Evolutionary conservation across 1,284 basidiomycete genomes (phyloP).

Genomic region (Ganoderma boninense): DNA sequence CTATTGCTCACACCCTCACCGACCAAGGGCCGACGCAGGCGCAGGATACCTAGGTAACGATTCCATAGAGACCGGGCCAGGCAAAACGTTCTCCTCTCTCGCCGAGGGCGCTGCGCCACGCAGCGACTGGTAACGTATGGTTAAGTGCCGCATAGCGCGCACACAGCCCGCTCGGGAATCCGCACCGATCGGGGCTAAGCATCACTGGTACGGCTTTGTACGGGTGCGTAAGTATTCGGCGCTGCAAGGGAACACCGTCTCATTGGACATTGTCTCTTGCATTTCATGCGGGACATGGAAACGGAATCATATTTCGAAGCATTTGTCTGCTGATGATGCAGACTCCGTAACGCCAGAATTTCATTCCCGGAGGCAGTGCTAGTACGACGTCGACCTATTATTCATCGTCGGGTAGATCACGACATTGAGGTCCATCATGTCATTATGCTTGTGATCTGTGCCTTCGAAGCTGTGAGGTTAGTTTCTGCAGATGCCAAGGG

Average conservation of each 20-base stretch:
- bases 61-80: background rate
- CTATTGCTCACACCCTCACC: background rate
- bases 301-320: background rate
- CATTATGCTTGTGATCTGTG: background rate
- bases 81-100: background rate
- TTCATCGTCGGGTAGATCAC: background rate
- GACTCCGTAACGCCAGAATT: background rate
- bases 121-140: background rate
- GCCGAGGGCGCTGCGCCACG: background rate
- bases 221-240: background rate
- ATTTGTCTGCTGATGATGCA: background rate
- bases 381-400: too few species aligned
- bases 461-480: background rate
- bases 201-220: background rate
- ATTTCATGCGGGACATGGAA: background rate
- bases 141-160: background rate
- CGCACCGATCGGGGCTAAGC: background rate
- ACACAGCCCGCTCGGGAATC: background rate
- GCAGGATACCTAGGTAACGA: too few species aligned
- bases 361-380: background rate
- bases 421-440: background rate
- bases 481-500: background rate
- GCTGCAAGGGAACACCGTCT: background rate
- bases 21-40: background rate
- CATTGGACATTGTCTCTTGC: background rate